Evolutionary conservation across 768 basidiomycete species (phyloP).

Genomic region (Neoboletus magnificus): DNA sequence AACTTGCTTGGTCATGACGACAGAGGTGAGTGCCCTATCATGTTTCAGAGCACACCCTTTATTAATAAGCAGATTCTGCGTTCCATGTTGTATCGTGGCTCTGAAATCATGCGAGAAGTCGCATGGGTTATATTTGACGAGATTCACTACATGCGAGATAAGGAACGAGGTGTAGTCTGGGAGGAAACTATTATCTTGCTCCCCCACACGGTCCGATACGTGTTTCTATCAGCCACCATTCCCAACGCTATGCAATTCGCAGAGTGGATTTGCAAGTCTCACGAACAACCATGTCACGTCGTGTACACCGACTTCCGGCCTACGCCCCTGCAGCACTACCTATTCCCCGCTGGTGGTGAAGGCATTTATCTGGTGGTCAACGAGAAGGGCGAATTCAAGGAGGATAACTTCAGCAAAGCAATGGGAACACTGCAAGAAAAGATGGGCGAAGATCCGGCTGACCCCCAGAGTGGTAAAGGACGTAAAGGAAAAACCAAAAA

Average conservation of each 20-base stretch:
- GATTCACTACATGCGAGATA: slow-evolving; percentile 99
- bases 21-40: slow-evolving; percentile 60
- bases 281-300: slow-evolving; percentile 97
- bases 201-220: slow-evolving; percentile 93
- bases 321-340: slow-evolving; percentile 95
- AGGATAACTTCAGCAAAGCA: slow-evolving; percentile 96
- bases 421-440: slow-evolving; percentile 90
- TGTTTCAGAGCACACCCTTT: neutral
- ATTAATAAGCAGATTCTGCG: slow-evolving; percentile 73
- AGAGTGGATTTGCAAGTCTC: slow-evolving; percentile 97
- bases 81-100: slow-evolving; percentile 98
- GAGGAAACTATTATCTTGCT: slow-evolving; percentile 98
- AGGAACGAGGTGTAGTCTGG: slow-evolving; percentile 99
- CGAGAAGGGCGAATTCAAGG: slow-evolving; percentile 94
- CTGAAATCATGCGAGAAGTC: slow-evolving; percentile 99
- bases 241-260: slow-evolving; percentile 99
- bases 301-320: slow-evolving; percentile 99
- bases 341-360: slow-evolving; percentile 95
- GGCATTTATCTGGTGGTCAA: slow-evolving; percentile 99
- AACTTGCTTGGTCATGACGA: slow-evolving; percentile 98
- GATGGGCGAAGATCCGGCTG: slow-evolving; percentile 89
- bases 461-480: slow-evolving; percentile 78
- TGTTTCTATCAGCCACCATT: slow-evolving; percentile 98
- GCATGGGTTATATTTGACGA: slow-evolving; percentile 99
- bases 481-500: slow-evolving; percentile 91